These are phyloP conservation scores for Malus sieversii DNA, from an alignment of 306 rosid species.

Conservation along the genomic window DNA sequence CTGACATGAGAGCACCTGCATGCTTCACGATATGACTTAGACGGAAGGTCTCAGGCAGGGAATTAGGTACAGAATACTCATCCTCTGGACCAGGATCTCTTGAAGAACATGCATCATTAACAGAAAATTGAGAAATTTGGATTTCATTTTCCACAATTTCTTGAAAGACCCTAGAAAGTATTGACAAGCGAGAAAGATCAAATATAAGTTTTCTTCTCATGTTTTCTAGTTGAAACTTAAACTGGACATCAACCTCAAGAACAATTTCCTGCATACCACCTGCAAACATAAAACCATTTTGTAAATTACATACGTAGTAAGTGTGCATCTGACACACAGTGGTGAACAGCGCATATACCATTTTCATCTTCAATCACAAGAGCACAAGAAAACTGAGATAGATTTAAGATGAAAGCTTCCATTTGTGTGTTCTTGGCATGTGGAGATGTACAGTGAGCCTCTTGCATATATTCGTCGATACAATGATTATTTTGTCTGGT, in stretches of 20 bases:
- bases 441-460: constrained; percentile 27
- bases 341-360: constrained; percentile 37
- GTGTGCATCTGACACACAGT: neutral
- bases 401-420: constrained; percentile 40
- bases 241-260: constrained; percentile 48
- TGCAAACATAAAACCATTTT: constrained; percentile 31
- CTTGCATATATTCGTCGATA: constrained; percentile 27
- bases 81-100: constrained; percentile 26
- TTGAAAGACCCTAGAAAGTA: constrained; percentile 50
- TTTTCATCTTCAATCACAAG: constrained; percentile 54
- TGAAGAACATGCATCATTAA: constrained; percentile 49
- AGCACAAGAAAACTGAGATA: constrained; percentile 45
- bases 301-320: neutral
- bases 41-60: constrained; percentile 21
- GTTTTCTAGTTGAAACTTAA: constrained; percentile 42
- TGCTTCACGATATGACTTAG: constrained; percentile 44
- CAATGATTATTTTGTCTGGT: constrained; percentile 13
- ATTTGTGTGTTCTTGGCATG: constrained; percentile 35
- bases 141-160: constrained; percentile 26
- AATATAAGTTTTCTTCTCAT: constrained; percentile 33
- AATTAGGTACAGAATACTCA: neutral
- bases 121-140: constrained; percentile 56
- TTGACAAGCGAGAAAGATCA: constrained; percentile 56
- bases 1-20: constrained; percentile 44
- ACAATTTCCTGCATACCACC: constrained; percentile 62